Conservation (phyloP, 495 filamentous ascomycete genomes). For the Geopyxis carbonaria region DNA sequence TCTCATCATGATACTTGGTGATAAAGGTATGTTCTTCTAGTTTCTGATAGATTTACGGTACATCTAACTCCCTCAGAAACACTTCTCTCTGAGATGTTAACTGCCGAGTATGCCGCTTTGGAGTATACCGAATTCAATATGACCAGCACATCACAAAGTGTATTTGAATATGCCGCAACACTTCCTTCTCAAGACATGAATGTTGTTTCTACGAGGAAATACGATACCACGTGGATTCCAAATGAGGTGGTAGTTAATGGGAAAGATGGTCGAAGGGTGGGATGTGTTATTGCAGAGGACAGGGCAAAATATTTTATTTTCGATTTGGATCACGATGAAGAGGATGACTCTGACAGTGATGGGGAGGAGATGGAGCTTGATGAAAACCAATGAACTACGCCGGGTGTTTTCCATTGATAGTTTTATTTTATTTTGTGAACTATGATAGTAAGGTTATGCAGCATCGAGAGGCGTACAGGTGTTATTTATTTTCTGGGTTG, state of each 20-base stretch:
- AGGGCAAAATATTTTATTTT: constrained; percentile 39
- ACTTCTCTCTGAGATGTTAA: constrained; percentile 13
- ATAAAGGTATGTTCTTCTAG: constrained; percentile 26
- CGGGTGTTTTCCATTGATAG: no score
- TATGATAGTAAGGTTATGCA: no score
- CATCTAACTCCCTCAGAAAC: constrained; percentile 1
- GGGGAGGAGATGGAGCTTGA: constrained; percentile 6
- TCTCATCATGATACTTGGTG: constrained; percentile 34
- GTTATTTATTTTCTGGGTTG: no score
- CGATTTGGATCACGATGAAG: constrained; percentile 33
- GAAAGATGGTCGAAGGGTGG: constrained; percentile 34
- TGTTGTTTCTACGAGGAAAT: constrained; percentile 17
- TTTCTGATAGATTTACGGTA: not conserved
- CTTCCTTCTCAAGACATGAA: constrained; percentile 14
- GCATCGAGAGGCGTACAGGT: no score
- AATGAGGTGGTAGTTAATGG: constrained; percentile 38
- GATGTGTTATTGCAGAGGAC: constrained; percentile 41
- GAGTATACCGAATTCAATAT: constrained; percentile 27
- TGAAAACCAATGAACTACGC: not conserved
- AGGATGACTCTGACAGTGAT: constrained; percentile 15
- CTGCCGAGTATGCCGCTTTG: constrained; percentile 20
- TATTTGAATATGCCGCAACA: constrained; percentile 10
- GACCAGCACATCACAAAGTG: constrained; percentile 19
- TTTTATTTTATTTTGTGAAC: no score
- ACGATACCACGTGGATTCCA: constrained; percentile 31